These are phyloP conservation scores for Staphylotrichum longicolle DNA, from an alignment of 495 filamentous ascomycete species.

Conservation along the genomic window DNA sequence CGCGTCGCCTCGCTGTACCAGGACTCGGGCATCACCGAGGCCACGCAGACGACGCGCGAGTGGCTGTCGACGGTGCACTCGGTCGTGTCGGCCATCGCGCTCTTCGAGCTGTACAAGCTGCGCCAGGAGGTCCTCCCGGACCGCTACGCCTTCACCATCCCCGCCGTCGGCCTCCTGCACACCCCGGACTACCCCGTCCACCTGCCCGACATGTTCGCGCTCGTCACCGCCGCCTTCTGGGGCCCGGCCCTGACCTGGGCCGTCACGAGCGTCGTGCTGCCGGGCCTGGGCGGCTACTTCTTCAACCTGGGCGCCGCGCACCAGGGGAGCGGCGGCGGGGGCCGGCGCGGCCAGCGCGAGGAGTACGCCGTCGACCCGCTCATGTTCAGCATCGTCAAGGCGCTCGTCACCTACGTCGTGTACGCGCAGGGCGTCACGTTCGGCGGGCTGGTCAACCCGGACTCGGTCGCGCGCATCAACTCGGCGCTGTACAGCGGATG, in stretches of 20 bases:
- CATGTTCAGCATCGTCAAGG: constrained; percentile 85
- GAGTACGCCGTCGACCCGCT: constrained; percentile 74
- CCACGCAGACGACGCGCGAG: constrained; percentile 60
- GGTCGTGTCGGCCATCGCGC: constrained; percentile 61
- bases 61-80: constrained; percentile 65
- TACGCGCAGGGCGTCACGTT: constrained; percentile 70
- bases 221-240: constrained; percentile 83
- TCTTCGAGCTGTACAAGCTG: constrained; percentile 61
- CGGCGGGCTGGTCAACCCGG: constrained; percentile 57
- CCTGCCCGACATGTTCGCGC: constrained; percentile 75
- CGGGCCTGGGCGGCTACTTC: constrained; percentile 73
- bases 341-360: constrained; percentile 17
- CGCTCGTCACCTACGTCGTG: constrained; percentile 71
- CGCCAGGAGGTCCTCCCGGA: constrained; percentile 63
- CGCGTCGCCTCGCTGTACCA: constrained; percentile 49
- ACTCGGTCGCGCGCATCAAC: constrained; percentile 60
- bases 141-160: constrained; percentile 67
- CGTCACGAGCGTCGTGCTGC: constrained; percentile 66
- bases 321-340: constrained; percentile 19
- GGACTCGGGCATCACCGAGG: constrained; percentile 51
- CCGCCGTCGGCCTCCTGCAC: constrained; percentile 55
- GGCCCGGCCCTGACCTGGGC: constrained; percentile 74
- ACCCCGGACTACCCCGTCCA: constrained; percentile 53
- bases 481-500: constrained; percentile 67
- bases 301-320: constrained; percentile 68